Base-by-base conservation (phyloP, 331 rosid species). In the Quercus tomentella region DNA sequence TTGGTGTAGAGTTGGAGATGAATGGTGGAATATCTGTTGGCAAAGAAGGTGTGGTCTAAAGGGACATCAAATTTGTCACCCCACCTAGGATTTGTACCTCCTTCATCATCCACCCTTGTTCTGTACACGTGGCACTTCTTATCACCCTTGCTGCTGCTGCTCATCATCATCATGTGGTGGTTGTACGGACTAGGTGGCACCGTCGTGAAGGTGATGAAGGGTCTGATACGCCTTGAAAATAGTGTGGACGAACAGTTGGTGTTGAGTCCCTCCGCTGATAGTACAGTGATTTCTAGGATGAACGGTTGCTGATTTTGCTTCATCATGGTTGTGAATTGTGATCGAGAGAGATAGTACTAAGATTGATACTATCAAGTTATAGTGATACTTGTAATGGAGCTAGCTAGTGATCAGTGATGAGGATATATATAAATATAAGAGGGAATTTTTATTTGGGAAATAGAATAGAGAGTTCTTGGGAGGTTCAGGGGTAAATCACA, bases 181-280 rank as follows among this genome's bases (percentile, higher is more conserved):
- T 21, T 17, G 74, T 16, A 70, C 14, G 60, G 75, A 22, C 25
- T 25, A 1, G 80, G 61, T 9, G 86, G 86, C 21, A 70, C 70
- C 61, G 73, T 83, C 52, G 86, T 77, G 81, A 91, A 57, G 43
- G 90, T 70, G 79, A 88, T 56, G 80, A 85, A 85, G 77, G 91
- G 88, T 76, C 79, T 73, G 73, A 82, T 41, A 16, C 81, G 82
- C 70, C 10, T 63, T 16, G 87, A 78, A 67, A 83, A 83, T 23
- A 57, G 66, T 41, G 54, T 9, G 41, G 76, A 77, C 4, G 73
- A 79, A 49, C 84, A 67, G 4, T 70, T 31, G 77, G 79, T 35
- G 55, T 52, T 73, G 17, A 91, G 88, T 45, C 95, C 92, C 41
- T 89, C 83, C 3, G 81, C 79, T 6, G 92, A 91, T 15, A 85